Base-by-base conservation (phyloP, 305 asterid genomes). In the Rubia peregrina region DNA sequence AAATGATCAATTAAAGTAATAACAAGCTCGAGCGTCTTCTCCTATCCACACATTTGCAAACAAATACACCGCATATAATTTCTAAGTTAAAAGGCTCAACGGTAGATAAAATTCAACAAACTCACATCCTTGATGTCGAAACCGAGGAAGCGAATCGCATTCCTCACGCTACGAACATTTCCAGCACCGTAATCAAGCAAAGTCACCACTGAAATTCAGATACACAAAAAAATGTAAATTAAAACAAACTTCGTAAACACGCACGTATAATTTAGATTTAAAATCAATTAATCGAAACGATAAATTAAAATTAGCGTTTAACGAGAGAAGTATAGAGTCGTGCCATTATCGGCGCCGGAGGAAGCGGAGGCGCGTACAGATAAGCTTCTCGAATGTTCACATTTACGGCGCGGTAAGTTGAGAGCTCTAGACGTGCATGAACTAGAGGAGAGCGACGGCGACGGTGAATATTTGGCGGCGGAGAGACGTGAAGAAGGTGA, bases 181-280 rank as follows among this genome's bases (percentile, higher is more conserved):
- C 98, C 98, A 65, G 98, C 98, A 76, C 98, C 97, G 46, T 93
- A 93, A 75, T 93, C 98, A 71, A 93, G 98, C 85, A 90, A 77
- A 51, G 98, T 90, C 68, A 93, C 92, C 81, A 79, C 98, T 93
- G 87, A 62, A 57, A 41, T 33, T 17, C 13, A 26, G 8, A 16
- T 24, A n/a, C 61, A 77, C 21, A 5, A 69, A 56, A 67, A 14
- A 22, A 60, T 56, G 16, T 1, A 44, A 57, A 4, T 21, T 12
- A 62, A 65, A 9, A 70, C 6, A 36, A 43, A 57, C 30, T 26
- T 26, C 30, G 30, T 26, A 1, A 26, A 26, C 30, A 26, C 1
- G 30, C 30, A 26, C 2, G 44, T 43, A 16, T 36, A 16, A 69
- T 42, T 9, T 41, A 48, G 48, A 41, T 56, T 67, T 46, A 61